Evolutionary conservation across 1,284 basidiomycete genomes (phyloP).

Genomic region (Meira nashicola): DNA sequence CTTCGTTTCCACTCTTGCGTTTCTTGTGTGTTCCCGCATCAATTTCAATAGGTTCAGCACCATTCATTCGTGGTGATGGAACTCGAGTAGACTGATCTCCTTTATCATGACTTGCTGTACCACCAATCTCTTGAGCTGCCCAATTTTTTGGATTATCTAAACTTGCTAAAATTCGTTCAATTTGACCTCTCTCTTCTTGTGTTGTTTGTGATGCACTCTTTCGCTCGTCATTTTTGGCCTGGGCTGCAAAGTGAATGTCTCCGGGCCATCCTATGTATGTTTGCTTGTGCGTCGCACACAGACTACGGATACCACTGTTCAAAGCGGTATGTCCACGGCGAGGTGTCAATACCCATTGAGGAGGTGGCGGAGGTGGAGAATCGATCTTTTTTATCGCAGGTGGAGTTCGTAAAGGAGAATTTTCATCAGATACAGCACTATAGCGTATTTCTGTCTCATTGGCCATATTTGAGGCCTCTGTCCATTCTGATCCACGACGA

Average conservation of each 20-base stretch:
- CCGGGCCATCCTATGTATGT: conserved; percentile 91
- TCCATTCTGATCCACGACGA: conserved; percentile 21
- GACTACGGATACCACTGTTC: conserved; percentile 83
- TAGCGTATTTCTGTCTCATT: conserved; percentile 1
- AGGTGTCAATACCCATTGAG: conserved; percentile 70
- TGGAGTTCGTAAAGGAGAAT: conserved; percentile 16
- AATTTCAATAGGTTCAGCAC: conserved; percentile 44
- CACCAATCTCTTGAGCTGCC: conserved; percentile 32
- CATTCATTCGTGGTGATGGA: conserved; percentile 41
- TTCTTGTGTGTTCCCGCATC: not conserved
- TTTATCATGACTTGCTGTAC: conserved; percentile 26
- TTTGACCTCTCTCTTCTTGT: conserved; percentile 35
- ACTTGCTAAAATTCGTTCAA: conserved; percentile 44
- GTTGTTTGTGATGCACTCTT: conserved; percentile 40
- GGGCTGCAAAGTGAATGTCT: conserved; percentile 61
- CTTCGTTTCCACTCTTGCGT: conserved; percentile 49
- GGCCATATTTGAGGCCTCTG: conserved; percentile 4
- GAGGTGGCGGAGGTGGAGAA: conserved; percentile 19
- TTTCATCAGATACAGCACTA: conserved; percentile 15
- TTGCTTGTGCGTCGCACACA: conserved; percentile 78
- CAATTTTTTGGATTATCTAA: conserved; percentile 43
- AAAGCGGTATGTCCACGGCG: conserved; percentile 90
- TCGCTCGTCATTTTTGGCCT: conserved; percentile 40
- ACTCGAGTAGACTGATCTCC: conserved; percentile 24
- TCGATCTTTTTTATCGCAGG: not conserved